phyloP scores from a whole-genome alignment of 352 stramenopile genomes.

The Elongisporangium anandrum region DNA sequence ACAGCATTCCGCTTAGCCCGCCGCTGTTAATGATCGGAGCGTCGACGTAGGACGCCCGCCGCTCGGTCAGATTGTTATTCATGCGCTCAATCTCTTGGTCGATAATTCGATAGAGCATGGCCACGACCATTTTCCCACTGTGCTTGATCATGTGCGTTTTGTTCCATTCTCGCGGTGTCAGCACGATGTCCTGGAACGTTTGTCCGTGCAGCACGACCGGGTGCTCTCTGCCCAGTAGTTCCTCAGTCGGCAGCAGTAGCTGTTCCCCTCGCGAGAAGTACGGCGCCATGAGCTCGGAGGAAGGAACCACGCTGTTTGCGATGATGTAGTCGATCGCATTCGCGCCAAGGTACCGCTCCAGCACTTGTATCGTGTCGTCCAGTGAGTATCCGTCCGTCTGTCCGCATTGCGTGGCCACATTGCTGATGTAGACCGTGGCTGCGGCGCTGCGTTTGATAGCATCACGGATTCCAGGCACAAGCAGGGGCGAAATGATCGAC shows the following conservation, averaged over 20 bases:
- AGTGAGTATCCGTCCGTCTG: slow-evolving; percentile 82
- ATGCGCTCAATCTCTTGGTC: slow-evolving; percentile 72
- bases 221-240: slow-evolving; percentile 46
- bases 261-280: slow-evolving; percentile 74
- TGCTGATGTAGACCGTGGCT: slow-evolving; percentile 83
- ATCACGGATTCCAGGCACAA: slow-evolving; percentile 80
- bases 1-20: not conserved
- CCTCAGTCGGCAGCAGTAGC: slow-evolving; percentile 60
- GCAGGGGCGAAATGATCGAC: slow-evolving; percentile 76
- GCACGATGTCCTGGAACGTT: slow-evolving; percentile 67
- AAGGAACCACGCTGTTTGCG: slow-evolving; percentile 68
- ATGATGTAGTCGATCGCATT: slow-evolving; percentile 85
- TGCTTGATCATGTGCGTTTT: slow-evolving; percentile 86
- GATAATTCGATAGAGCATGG: slow-evolving; percentile 86
- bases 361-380: slow-evolving; percentile 53
- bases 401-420: slow-evolving; percentile 78
- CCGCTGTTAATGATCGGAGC: slow-evolving; percentile 23
- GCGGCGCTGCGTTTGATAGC: slow-evolving; percentile 62
- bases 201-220: slow-evolving; percentile 73
- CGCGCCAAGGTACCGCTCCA: slow-evolving; percentile 63
- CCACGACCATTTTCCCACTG: slow-evolving; percentile 63
- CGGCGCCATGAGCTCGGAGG: slow-evolving; percentile 43
- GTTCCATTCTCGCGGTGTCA: slow-evolving; percentile 58
- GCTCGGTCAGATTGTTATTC: slow-evolving; percentile 21
- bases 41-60: slow-evolving; percentile 8